Conservation (phyloP, 345 rosid species). For the Eucalyptus erythrocorys region DNA sequence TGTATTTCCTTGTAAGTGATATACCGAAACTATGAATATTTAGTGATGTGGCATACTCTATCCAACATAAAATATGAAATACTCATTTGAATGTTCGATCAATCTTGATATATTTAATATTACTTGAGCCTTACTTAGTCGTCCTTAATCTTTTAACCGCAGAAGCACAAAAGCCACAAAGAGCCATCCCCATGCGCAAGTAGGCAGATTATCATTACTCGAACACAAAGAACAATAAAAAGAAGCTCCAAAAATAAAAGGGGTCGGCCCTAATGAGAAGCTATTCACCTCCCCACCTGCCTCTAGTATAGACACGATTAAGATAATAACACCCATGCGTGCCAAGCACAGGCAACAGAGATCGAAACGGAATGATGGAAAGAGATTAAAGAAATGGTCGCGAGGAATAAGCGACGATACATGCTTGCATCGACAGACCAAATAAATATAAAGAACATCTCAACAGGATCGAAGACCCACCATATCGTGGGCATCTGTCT, state of each 20-base stretch:
- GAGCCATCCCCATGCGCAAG: not conserved
- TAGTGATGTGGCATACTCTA: not conserved
- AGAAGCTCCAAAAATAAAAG: not conserved
- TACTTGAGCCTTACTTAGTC: not conserved
- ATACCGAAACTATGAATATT: not conserved
- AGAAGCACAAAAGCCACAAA: not conserved
- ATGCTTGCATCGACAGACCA: not conserved
- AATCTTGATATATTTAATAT: not conserved
- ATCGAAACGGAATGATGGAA: not conserved
- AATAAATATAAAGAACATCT: not conserved
- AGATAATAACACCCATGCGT: not conserved
- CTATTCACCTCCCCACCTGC: not conserved
- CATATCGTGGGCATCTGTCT: conserved; percentile 3
- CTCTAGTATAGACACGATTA: not conserved
- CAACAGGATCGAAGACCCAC: not conserved
- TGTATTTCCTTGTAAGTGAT: not conserved
- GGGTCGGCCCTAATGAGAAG: not conserved
- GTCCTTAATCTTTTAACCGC: not conserved
- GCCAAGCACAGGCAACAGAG: not conserved
- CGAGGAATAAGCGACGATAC: not conserved
- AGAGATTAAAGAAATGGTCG: not conserved
- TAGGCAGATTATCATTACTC: not conserved
- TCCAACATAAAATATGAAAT: not conserved
- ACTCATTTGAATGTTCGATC: not conserved
- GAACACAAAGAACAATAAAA: not conserved